Evolutionary conservation across 345 rosid species (phyloP).

Genomic region (Brassica nigra): DNA sequence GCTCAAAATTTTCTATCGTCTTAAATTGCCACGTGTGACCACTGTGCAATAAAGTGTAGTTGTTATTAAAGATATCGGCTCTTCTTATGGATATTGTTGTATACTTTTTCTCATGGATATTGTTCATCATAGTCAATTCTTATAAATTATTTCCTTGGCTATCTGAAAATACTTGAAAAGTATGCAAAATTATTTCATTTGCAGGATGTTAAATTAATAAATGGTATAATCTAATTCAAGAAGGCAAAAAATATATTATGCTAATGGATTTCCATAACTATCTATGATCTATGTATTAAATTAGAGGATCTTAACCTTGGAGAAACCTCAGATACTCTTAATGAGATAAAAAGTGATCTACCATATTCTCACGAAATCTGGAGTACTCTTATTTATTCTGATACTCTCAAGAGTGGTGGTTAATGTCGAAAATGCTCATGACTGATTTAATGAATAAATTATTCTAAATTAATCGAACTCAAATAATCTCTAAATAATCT

Average conservation of each 20-base stretch:
- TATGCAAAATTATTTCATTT: neutral
- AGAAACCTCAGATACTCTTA: too few relatives aligned
- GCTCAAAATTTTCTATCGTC: constrained; percentile 5
- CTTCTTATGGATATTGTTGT: neutral
- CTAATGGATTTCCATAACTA: neutral
- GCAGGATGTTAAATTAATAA: neutral
- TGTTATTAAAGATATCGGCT: neutral
- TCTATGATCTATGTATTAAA: neutral
- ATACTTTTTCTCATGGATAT: neutral
- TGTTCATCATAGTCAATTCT: neutral
- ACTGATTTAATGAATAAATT: too few relatives aligned
- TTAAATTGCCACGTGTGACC: constrained; percentile 8
- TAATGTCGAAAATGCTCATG: too few relatives aligned
- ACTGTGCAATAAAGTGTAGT: neutral
- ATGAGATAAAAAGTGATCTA: too few relatives aligned
- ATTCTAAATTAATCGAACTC: too few relatives aligned
- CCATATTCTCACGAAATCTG: too few relatives aligned
- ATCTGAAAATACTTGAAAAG: neutral
- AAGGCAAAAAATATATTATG: neutral
- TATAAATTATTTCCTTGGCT: neutral
- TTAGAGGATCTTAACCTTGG: too few relatives aligned
- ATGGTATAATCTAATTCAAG: neutral
- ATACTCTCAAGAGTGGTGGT: too few relatives aligned
- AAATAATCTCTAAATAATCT: too few relatives aligned
- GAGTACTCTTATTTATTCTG: too few relatives aligned